These are phyloP conservation scores for Penicillium malachiteum DNA, from an alignment of 495 filamentous ascomycete genomes.

Conservation along the genomic window DNA sequence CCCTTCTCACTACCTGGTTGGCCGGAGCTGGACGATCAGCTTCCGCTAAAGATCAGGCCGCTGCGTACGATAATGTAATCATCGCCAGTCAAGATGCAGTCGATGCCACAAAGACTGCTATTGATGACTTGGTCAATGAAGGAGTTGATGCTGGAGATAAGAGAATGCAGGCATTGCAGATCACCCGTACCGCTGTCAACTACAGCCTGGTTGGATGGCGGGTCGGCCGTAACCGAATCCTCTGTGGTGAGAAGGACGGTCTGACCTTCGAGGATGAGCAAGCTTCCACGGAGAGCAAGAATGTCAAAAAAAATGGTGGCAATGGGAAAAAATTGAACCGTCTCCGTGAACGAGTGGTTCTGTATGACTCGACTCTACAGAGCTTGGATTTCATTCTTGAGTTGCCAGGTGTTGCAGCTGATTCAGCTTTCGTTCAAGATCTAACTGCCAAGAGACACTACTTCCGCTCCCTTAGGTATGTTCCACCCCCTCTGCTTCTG, in stretches of 20 bases:
- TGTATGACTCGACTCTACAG: constrained; percentile 90
- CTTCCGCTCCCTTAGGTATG: constrained; percentile 84
- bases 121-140: constrained; percentile 83
- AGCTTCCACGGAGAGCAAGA: constrained; percentile 43
- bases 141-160: constrained; percentile 81
- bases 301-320: constrained; percentile 59
- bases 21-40: constrained; percentile 35
- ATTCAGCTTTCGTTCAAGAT: constrained; percentile 70
- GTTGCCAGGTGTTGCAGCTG: constrained; percentile 86
- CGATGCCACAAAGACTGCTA: constrained; percentile 87
- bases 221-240: constrained; percentile 85
- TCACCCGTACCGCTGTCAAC: constrained; percentile 89
- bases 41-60: constrained; percentile 58
- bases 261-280: constrained; percentile 58
- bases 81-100: constrained; percentile 90
- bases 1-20: constrained; percentile 52
- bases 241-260: constrained; percentile 79
- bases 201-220: constrained; percentile 93
- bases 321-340: constrained; percentile 69
- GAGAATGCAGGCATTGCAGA: constrained; percentile 88
- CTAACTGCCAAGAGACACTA: constrained; percentile 76
- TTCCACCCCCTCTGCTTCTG: not conserved
- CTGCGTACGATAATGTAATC: constrained; percentile 88
- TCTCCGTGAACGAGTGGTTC: constrained; percentile 80
- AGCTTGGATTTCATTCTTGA: constrained; percentile 89